Evolutionary conservation across 345 rosid species (phyloP).

Genomic region (Angophora floribunda): DNA sequence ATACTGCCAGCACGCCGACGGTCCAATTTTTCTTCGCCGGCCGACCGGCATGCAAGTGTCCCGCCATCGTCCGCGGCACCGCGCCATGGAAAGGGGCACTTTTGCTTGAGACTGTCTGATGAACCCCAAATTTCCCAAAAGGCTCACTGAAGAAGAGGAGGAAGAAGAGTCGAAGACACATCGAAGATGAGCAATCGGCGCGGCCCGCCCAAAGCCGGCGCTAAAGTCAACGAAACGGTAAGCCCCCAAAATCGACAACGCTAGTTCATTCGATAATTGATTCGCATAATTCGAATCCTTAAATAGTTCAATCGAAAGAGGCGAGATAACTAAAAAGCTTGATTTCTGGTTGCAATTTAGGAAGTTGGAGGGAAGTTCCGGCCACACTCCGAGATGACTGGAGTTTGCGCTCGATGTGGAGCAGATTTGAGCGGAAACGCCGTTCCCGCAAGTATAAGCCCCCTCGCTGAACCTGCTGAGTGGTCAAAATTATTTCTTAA

Average conservation of each 20-base stretch:
- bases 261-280: not conserved
- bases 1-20: too few relatives aligned
- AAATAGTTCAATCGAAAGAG: not conserved
- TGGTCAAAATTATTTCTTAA: conserved; percentile 25
- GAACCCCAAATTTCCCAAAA: too few relatives aligned
- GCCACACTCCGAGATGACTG: conserved; percentile 71
- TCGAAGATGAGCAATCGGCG: conserved; percentile 39
- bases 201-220: conserved; percentile 80
- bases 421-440: conserved; percentile 86
- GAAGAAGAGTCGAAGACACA: too few relatives aligned
- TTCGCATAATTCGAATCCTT: not conserved
- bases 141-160: too few relatives aligned
- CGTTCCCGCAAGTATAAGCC: conserved; percentile 72
- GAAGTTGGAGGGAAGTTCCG: conserved; percentile 63
- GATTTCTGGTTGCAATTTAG: conserved; percentile 1
- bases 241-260: not conserved
- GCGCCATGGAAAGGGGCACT: too few relatives aligned
- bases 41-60: too few relatives aligned
- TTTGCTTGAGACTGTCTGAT: too few relatives aligned
- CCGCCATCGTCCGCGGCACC: too few relatives aligned
- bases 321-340: not conserved
- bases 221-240: conserved; percentile 71
- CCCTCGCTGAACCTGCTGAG: conserved; percentile 66
- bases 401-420: conserved; percentile 78
- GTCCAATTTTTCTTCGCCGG: too few relatives aligned